Base-by-base conservation (phyloP, 352 stramenopile genomes). In the Globisporangium polare region DNA sequence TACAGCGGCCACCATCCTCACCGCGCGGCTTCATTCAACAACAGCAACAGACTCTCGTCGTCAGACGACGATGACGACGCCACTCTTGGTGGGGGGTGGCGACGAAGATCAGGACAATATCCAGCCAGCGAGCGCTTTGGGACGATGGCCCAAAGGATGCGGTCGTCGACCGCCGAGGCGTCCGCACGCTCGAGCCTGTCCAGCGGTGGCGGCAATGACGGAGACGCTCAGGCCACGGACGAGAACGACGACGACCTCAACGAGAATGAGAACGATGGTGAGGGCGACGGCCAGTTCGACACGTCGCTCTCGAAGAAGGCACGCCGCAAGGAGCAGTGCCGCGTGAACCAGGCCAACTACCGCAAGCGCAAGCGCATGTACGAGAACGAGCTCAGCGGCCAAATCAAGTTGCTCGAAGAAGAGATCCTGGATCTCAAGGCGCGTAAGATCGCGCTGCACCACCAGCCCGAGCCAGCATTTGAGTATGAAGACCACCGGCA, bases 321-420 rank as follows among this genome's bases (percentile, higher is more conserved):
- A 24, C 65, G 73, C 1, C 65, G 77, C 9, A 86, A 83, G 60
- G 77, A 86, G 59, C 77, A 86, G 42, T 86, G 77, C 31, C 77
- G 77, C 24, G 75, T 86, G 41, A 86, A 86, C 42, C 77, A 86
- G 55, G 77, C 77, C 41, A 84, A 80, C 57, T 86, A 86, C 63
- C 67, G 77, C 27, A 74, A 75, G 45, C 72, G 77, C 42, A 86
- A 86, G 55, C 74, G 73, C n/a, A 68, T 74, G 29, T 64, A 79
- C 43, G 77, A 86, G 45, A 59, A 68, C 47, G 53, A 73, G 29
- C 49, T 81, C 1, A 51, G 39, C 35, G 55, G 59, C 9, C 49
- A 80, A 39, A 78, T 84, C 54, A 62, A 62, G 18, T 37, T 15
- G 0, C 67, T 86, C 15, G 62, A 83, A 27, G n/a, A 67, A 18